Percentiles rank a stretch among this genome's conserved stretches.
phyloP scores from a whole-genome alignment of 2,329 filamentous ascomycete genomes.

The Aspergillus floridensis region DNA sequence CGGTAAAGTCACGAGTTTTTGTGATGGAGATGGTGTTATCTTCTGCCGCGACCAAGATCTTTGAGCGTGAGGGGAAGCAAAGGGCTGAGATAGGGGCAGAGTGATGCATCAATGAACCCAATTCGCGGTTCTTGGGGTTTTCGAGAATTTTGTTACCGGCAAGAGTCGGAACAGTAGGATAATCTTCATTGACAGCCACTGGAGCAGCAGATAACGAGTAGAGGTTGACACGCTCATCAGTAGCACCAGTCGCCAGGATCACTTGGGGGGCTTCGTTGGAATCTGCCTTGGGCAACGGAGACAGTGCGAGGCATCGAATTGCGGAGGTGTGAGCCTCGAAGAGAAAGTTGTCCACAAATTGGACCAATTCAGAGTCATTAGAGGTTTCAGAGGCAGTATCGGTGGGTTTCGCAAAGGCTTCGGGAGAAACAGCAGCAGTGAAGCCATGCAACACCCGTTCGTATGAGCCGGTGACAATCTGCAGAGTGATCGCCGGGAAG shows the following conservation, averaged over 20 bases:
- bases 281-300: constrained; percentile 62
- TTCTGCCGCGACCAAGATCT: constrained; percentile 82
- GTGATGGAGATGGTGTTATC: constrained; percentile 90
- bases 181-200: constrained; percentile 55
- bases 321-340: constrained; percentile 92
- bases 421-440: constrained; percentile 64
- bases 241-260: constrained; percentile 84
- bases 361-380: constrained; percentile 43
- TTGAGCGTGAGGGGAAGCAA: constrained; percentile 78
- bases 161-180: constrained; percentile 63
- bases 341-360: constrained; percentile 89
- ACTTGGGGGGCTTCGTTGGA: constrained; percentile 67
- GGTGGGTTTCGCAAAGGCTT: constrained; percentile 23
- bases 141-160: constrained; percentile 73
- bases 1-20: constrained; percentile 81
- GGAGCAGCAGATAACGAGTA: constrained; percentile 79
- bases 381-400: constrained; percentile 21
- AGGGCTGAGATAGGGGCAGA: constrained; percentile 75
- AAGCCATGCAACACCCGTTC: constrained; percentile 89
- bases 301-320: constrained; percentile 84
- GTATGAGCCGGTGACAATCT: constrained; percentile 91
- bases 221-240: constrained; percentile 91
- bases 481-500: constrained; percentile 59
- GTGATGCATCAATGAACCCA: constrained; percentile 86
- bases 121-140: constrained; percentile 81